Conservation (phyloP, 106 monocot genomes). For the Acorus gramineus region DNA sequence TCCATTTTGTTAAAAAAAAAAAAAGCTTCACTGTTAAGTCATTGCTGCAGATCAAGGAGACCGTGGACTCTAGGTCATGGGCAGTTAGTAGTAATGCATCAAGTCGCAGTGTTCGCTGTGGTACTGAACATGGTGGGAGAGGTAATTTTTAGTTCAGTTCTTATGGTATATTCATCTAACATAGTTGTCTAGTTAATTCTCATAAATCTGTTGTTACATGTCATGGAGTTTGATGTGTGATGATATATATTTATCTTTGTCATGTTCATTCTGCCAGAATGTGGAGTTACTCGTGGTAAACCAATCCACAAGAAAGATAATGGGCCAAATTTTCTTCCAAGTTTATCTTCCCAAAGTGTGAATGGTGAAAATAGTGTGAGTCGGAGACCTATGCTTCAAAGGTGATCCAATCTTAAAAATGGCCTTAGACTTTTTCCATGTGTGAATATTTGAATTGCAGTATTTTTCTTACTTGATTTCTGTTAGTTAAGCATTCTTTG, state of each 20-base stretch:
- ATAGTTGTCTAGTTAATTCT: too few species aligned
- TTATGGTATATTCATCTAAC: conserved; percentile 20
- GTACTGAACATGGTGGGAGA: conserved; percentile 30
- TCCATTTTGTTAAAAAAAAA: not conserved
- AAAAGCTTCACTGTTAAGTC: not conserved
- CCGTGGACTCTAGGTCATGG: conserved; percentile 43
- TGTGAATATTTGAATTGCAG: not conserved
- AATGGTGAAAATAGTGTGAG: too few species aligned
- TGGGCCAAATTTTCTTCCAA: conserved; percentile 4
- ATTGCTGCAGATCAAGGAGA: conserved; percentile 49
- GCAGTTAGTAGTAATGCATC: conserved; percentile 20
- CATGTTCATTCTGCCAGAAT: conserved; percentile 12
- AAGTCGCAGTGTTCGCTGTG: conserved; percentile 34
- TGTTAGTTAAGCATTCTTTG: too few species aligned
- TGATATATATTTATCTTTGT: conserved; percentile 2
- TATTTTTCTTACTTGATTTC: conserved; percentile 22
- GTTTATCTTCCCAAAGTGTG: too few species aligned
- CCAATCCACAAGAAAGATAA: conserved; percentile 40
- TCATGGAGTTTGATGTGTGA: not conserved
- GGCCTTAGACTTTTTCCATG: too few species aligned
- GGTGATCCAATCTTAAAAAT: too few species aligned
- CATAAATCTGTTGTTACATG: too few species aligned
- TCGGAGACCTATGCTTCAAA: too few species aligned
- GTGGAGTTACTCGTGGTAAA: conserved; percentile 29
- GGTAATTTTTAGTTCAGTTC: conserved; percentile 24